phyloP scores from a whole-genome alignment of 805 yeast species.

The Wickerhamiella azymoides region DNA sequence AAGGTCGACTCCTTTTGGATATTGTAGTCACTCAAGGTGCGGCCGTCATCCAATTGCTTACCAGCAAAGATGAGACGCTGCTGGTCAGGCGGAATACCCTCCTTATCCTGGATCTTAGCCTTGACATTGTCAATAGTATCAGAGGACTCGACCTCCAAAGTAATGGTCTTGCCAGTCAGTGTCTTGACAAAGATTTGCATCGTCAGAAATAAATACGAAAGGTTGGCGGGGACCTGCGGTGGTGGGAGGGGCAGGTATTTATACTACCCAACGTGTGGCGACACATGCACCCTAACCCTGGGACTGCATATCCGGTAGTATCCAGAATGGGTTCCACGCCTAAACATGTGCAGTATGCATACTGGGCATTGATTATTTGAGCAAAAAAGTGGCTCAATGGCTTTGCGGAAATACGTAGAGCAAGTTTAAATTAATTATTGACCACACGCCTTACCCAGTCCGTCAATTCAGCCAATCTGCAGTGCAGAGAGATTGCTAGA shows the following conservation, averaged over 20 bases:
- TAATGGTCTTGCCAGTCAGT: constrained; percentile 79
- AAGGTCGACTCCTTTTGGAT: constrained; percentile 87
- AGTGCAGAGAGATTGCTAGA: neutral
- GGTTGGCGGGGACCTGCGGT: neutral
- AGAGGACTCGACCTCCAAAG: constrained; percentile 81
- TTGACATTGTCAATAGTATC: constrained; percentile 93
- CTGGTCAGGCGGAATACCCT: constrained; percentile 94
- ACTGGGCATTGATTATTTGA: constrained; percentile 30
- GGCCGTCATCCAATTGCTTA: constrained; percentile 91
- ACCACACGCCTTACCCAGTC: neutral
- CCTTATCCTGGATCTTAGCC: constrained; percentile 91
- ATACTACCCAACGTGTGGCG: constrained; percentile 6
- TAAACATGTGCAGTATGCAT: neutral
- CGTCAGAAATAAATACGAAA: constrained; percentile 23
- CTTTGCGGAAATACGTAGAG: neutral
- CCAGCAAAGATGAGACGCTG: constrained; percentile 93
- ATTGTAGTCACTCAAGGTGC: constrained; percentile 89
- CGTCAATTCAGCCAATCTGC: neutral
- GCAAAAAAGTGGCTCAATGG: neutral
- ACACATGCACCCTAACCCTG: neutral
- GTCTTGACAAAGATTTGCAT: constrained; percentile 91
- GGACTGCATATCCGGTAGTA: constrained; percentile 2
- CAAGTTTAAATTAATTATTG: neutral
- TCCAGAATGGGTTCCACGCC: neutral
- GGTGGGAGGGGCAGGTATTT: neutral